phyloP scores from a whole-genome alignment of 768 basidiomycete genomes.

The Termitomyces sp. region DNA sequence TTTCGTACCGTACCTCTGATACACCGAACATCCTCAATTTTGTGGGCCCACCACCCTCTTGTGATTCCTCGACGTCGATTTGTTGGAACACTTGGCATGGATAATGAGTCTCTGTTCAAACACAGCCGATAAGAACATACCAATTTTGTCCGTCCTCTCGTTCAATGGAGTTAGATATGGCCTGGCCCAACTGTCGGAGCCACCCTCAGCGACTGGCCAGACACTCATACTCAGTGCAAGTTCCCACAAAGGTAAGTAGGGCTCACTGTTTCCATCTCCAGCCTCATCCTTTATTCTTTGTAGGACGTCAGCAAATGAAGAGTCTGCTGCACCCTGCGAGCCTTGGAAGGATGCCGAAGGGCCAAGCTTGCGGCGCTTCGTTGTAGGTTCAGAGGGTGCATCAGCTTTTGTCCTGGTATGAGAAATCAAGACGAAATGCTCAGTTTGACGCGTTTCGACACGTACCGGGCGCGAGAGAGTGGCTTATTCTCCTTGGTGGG shows the following conservation, averaged over 20 bases:
- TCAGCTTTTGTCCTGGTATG: slow-evolving; percentile 22
- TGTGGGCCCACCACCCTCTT: slow-evolving; percentile 41
- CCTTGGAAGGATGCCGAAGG: slow-evolving; percentile 34
- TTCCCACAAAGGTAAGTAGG: neutral
- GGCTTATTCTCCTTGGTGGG: slow-evolving; percentile 28
- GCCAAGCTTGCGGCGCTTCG: slow-evolving; percentile 54
- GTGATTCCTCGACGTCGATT: slow-evolving; percentile 80
- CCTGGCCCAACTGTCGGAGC: slow-evolving; percentile 71
- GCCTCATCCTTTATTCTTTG: slow-evolving; percentile 57
- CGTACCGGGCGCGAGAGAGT: slow-evolving; percentile 30
- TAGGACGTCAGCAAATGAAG: slow-evolving; percentile 63
- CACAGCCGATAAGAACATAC: slow-evolving; percentile 37
- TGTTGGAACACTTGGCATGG: slow-evolving; percentile 81
- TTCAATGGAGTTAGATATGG: slow-evolving; percentile 56
- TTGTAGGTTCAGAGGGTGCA: slow-evolving; percentile 33
- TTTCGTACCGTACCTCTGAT: slow-evolving; percentile 57
- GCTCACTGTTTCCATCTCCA: slow-evolving; percentile 40
- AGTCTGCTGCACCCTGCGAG: slow-evolving; percentile 38
- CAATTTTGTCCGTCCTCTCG: slow-evolving; percentile 60
- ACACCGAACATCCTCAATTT: slow-evolving; percentile 83
- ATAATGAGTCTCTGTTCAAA: neutral
- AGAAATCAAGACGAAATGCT: slow-evolving; percentile 10
- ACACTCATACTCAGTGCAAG: neutral
- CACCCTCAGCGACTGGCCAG: slow-evolving; percentile 65
- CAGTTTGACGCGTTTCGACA: slow-evolving; percentile 21